phyloP scores from a whole-genome alignment of 2,329 filamentous ascomycete species.

The Penicillium sp. region DNA sequence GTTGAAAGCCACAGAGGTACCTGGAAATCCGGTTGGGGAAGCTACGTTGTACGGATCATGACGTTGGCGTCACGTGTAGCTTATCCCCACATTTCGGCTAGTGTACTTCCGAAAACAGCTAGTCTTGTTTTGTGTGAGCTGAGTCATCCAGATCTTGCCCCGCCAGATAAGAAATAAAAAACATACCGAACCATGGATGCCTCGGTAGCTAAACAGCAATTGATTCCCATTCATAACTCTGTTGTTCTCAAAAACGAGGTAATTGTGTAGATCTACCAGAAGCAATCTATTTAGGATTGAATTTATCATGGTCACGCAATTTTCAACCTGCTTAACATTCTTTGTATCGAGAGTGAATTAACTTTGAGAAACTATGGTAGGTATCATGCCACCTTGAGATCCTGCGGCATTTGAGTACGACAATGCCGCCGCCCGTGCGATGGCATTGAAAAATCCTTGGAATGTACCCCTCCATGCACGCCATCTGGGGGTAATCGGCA shows the following conservation, averaged over 20 bases:
- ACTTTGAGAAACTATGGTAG: background rate
- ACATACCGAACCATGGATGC: conserved; percentile 1
- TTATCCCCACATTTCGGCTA: conserved; percentile 7
- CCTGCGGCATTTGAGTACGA: conserved; percentile 4
- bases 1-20: conserved; percentile 1
- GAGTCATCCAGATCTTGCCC: conserved; percentile 6
- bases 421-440: conserved; percentile 1
- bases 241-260: background rate
- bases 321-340: background rate
- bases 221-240: background rate
- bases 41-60: conserved; percentile 6
- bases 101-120: conserved; percentile 10
- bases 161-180: conserved; percentile 5
- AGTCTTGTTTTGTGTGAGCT: conserved; percentile 3
- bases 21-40: conserved; percentile 17
- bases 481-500: background rate
- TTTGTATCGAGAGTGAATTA: conserved; percentile 1
- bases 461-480: conserved; percentile 11
- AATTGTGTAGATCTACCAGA: background rate
- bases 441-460: background rate
- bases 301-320: background rate
- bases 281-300: background rate
- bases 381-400: conserved; percentile 1
- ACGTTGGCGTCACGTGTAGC: conserved; percentile 23
- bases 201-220: background rate